Evolutionary conservation across 192 early-diverging fungal genomes (phyloP).

Genomic region (Martensiomyces pterosporus): DNA sequence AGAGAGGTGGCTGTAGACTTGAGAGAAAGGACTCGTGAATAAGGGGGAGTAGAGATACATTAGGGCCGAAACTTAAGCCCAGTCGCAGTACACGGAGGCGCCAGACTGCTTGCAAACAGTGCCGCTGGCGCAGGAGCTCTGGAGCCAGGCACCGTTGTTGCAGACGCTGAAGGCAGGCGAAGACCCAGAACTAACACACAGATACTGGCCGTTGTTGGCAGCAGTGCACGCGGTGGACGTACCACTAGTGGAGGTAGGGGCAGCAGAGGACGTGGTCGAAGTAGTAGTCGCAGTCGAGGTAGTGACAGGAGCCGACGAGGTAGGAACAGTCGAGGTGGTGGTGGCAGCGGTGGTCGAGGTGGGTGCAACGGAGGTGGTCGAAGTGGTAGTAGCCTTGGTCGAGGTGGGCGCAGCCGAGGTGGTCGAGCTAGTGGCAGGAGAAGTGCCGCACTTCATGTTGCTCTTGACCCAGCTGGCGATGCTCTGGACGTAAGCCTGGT

Average conservation of each 20-base stretch:
- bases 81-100: background rate
- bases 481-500: conserved; percentile 31
- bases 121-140: background rate
- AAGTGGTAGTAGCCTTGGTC: background rate
- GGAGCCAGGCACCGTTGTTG: background rate
- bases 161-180: background rate
- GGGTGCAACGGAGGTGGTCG: conserved; percentile 1
- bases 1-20: too few relatives aligned
- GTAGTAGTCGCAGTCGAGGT: background rate
- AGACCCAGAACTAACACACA: too few relatives aligned
- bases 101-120: background rate
- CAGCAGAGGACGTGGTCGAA: background rate
- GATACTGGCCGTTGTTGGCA: too few relatives aligned
- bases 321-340: background rate
- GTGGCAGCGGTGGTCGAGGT: background rate
- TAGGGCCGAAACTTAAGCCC: background rate
- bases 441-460: conserved; percentile 26
- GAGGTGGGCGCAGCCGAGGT: conserved; percentile 4
- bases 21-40: too few relatives aligned
- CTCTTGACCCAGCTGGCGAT: conserved; percentile 39
- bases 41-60: too few relatives aligned
- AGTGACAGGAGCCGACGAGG: background rate
- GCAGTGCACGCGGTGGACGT: too few relatives aligned
- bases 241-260: background rate
- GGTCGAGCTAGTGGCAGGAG: conserved; percentile 2